A percentile compares a stretch with the other conserved stretches of the same genome.
These are phyloP conservation scores for Myxozyma neotropica DNA, from an alignment of 805 yeast species.

Conservation along the genomic window DNA sequence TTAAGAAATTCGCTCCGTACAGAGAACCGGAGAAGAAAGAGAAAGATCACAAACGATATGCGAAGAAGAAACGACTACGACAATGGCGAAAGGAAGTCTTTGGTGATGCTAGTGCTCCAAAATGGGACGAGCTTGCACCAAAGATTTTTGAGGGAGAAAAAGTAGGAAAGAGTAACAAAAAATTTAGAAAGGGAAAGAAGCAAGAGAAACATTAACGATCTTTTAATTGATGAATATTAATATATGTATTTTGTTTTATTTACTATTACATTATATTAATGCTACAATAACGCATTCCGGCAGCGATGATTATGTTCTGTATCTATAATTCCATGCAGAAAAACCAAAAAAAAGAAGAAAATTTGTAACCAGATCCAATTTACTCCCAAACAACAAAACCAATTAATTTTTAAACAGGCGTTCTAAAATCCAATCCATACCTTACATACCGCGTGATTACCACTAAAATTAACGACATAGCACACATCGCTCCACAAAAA, in stretches of 20 bases:
- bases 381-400: too few species aligned
- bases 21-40: conserved; percentile 69
- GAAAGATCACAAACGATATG: conserved; percentile 81
- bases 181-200: not conserved
- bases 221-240: not conserved
- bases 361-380: too few species aligned
- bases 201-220: not conserved
- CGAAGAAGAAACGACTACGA: conserved; percentile 77
- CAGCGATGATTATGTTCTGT: too few species aligned
- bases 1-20: conserved; percentile 93
- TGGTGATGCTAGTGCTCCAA: conserved; percentile 54
- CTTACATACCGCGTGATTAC: conserved; percentile 7
- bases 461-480: conserved; percentile 9
- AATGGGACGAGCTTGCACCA: conserved; percentile 19
- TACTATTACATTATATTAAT: not conserved
- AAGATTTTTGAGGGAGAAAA: not conserved
- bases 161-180: not conserved
- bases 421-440: conserved; percentile 3
- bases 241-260: not conserved
- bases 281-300: too few species aligned
- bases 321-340: too few species aligned
- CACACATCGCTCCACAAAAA: conserved; percentile 29
- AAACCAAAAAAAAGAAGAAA: too few species aligned
- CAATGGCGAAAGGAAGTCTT: conserved; percentile 91
- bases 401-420: not conserved